A percentile compares a stretch with the other conserved stretches of the same genome.
Evolutionary conservation across 225 moss, liverwort and hornwort genomes (phyloP).

Genomic region (Lunularia cruciata): DNA sequence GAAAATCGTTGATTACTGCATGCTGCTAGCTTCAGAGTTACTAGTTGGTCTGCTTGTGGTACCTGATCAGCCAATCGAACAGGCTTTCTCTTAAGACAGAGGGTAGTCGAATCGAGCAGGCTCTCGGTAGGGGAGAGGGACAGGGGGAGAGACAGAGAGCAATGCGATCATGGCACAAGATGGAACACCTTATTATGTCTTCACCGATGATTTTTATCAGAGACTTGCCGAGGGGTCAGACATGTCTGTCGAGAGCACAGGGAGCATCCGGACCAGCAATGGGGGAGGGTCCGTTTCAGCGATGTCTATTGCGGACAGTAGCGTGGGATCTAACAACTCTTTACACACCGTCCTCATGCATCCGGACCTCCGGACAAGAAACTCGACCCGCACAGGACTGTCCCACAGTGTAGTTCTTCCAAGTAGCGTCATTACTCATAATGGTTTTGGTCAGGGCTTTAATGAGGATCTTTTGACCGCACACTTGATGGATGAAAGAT

Average conservation of each 20-base stretch:
- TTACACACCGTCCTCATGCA: slow-evolving; percentile 85
- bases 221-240: slow-evolving; percentile 85
- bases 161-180: slow-evolving; percentile 90
- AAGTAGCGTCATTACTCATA: slow-evolving; percentile 54
- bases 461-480: slow-evolving; percentile 82
- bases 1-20: background rate
- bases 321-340: slow-evolving; percentile 90
- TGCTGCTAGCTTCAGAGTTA: background rate
- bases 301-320: slow-evolving; percentile 79
- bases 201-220: slow-evolving; percentile 89
- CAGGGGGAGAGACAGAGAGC: slow-evolving; percentile 5
- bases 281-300: slow-evolving; percentile 80
- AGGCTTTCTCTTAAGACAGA: slow-evolving; percentile 1
- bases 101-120: too few species aligned
- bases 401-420: slow-evolving; percentile 70
- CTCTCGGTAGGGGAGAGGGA: background rate
- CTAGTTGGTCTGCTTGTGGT: background rate
- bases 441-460: slow-evolving; percentile 31
- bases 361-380: slow-evolving; percentile 68
- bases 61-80: background rate
- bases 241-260: slow-evolving; percentile 93
- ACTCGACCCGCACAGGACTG: slow-evolving; percentile 61
- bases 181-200: slow-evolving; percentile 66
- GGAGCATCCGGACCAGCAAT: slow-evolving; percentile 82
- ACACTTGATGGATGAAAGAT: slow-evolving; percentile 91